Conservation (phyloP, 345 rosid species). For the Ailanthus altissimus region DNA sequence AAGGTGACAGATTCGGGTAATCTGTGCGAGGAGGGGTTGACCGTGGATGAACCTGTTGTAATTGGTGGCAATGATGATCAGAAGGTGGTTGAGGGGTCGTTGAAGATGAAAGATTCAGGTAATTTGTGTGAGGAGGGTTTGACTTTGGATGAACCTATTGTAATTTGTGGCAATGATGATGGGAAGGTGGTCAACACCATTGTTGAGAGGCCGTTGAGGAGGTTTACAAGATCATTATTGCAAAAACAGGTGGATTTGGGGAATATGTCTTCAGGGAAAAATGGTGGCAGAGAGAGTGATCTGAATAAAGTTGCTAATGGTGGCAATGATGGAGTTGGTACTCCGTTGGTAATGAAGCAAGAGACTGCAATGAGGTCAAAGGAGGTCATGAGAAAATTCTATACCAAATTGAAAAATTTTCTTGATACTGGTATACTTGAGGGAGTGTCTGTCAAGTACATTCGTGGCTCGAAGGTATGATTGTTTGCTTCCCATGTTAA, state of each 20-base stretch:
- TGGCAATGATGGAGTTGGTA: conserved; percentile 26
- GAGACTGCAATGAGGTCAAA: conserved; percentile 39
- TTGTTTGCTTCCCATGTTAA: neutral
- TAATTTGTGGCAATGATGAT: conserved; percentile 13
- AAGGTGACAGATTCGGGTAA: conserved; percentile 14
- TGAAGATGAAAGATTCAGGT: conserved; percentile 13
- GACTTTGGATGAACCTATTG: conserved; percentile 19
- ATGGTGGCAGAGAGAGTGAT: neutral
- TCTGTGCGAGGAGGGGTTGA: conserved; percentile 28
- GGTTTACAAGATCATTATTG: conserved; percentile 60
- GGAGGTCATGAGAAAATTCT: conserved; percentile 47
- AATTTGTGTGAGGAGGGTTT: conserved; percentile 28
- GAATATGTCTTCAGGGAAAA: conserved; percentile 1
- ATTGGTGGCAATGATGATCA: conserved; percentile 16
- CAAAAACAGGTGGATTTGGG: conserved; percentile 37
- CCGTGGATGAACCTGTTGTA: conserved; percentile 20
- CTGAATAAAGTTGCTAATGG: conserved; percentile 22
- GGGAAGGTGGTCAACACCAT: conserved; percentile 27
- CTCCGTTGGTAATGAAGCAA: conserved; percentile 29
- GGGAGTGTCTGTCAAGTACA: conserved; percentile 65
- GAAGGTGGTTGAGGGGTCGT: conserved; percentile 2
- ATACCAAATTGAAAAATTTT: conserved; percentile 63
- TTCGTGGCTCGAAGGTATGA: conserved; percentile 64
- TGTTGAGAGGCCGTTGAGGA: conserved; percentile 34
- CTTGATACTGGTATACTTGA: conserved; percentile 78